Base-by-base conservation (phyloP, 176 grass and related monocot genomes). In the Zea luxurians region DNA sequence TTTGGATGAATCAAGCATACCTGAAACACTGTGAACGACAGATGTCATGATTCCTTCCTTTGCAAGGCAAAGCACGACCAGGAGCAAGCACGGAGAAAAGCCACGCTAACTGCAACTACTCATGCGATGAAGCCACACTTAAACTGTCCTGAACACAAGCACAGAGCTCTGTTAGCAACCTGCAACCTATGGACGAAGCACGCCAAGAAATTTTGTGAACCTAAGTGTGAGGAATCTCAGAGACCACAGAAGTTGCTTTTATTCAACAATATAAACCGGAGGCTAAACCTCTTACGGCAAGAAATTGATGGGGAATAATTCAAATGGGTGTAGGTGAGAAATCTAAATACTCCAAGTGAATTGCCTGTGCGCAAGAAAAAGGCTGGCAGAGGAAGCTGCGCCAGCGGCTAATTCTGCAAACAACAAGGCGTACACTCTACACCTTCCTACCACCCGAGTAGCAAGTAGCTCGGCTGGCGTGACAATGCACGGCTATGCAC, bases 31-130 rank as follows among this genome's bases (percentile, higher is more conserved):
- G 8, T 85, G 78, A 7, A 66, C 82, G 2, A 52, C 44, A 12
- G 83, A 89, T 38, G 87, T 82, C 87, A 89, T 89, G 78, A n/a
- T 67, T 38, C 49, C 20, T 68, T 78, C 4, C 17, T 50, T 66
- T 37, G 8, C 36, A n/a, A 65, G 52, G 36, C 18, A 38, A 77
- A 77, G 4, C 36, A 37, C 44, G 53, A 72, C 18, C 13, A 76
- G 59, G 60, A 21, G 64, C 41, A 71, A 48, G 18, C 58, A 52
- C 48, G 10, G 43, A 45, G 20, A 4, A 77, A 20, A 61, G n/a
- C 8, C 66, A 54, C 34, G 12, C 3, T 10, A 40, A 40, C 41
- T 13, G 52, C 17, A 4, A 46, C 53, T 62, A 57, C 27, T 62
- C 44, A 36, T 13, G 61, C 40, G 2, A 50, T 37, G 8, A 81